Conservation (phyloP, 768 basidiomycete species). For the Mrakia gelida region DNA sequence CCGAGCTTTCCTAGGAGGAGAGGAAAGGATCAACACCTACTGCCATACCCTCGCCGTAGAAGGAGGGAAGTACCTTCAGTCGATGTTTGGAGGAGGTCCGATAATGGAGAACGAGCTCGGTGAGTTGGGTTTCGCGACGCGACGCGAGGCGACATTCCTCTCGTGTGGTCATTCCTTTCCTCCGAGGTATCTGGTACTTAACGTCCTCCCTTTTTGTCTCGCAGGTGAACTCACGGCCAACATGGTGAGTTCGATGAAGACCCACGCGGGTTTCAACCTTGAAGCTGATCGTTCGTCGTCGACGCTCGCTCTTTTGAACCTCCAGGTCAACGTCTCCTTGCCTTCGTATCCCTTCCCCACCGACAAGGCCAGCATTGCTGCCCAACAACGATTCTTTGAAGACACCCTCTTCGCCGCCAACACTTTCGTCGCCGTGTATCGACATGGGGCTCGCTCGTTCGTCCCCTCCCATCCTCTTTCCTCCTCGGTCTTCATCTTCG, state of each 20-base stretch:
- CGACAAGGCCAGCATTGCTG: background rate
- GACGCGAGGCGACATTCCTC: too few species aligned
- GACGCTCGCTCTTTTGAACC: background rate
- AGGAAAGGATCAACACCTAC: constrained; percentile 22
- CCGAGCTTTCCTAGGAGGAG: constrained; percentile 26
- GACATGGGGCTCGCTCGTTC: constrained; percentile 21
- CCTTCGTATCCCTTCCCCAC: background rate
- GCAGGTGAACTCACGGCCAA: constrained; percentile 17
- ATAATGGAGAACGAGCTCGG: constrained; percentile 31
- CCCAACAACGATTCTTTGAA: constrained; percentile 9
- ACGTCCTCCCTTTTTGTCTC: background rate
- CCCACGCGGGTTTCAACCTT: background rate
- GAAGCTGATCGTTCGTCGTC: background rate
- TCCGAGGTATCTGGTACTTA: background rate
- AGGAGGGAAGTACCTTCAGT: constrained; percentile 20
- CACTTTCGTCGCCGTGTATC: constrained; percentile 11
- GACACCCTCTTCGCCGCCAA: constrained; percentile 17
- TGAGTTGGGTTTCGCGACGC: background rate
- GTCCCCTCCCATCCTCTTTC: background rate
- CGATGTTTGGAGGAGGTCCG: constrained; percentile 7
- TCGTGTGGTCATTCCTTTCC: background rate
- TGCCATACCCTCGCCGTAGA: constrained; percentile 22
- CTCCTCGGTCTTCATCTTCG: too few species aligned
- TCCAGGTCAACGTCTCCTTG: constrained; percentile 19
- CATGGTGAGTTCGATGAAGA: constrained; percentile 1